Percentiles rank a stretch among this genome's conserved stretches.
Evolutionary conservation across 2,329 filamentous ascomycete genomes (phyloP).

Genomic region (Reticulascus tulasneorum): DNA sequence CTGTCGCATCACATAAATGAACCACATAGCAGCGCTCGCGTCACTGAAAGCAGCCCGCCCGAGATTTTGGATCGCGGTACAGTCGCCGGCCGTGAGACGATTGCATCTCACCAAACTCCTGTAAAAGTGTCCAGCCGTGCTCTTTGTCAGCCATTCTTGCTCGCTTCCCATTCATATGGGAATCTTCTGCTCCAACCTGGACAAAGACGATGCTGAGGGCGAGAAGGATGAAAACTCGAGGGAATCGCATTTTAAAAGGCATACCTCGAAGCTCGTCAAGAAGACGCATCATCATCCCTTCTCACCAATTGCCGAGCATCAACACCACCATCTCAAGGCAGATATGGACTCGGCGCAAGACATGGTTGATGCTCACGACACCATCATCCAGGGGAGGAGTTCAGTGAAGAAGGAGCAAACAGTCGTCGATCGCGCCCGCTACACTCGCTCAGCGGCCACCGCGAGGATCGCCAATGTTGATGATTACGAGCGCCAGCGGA

Average conservation of each 20-base stretch:
- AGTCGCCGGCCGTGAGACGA: too few relatives aligned
- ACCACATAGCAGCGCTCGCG: too few relatives aligned
- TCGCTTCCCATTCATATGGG: slow-evolving; percentile 14
- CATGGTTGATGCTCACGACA: slow-evolving; percentile 14
- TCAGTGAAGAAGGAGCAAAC: background rate
- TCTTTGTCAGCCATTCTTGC: too few relatives aligned
- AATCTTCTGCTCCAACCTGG: slow-evolving; percentile 13
- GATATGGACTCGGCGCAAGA: slow-evolving; percentile 7
- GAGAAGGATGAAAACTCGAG: slow-evolving; percentile 11
- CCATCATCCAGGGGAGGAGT: slow-evolving; percentile 3
- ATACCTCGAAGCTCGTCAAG: slow-evolving; percentile 5
- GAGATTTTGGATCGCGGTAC: too few relatives aligned
- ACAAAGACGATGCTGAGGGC: slow-evolving; percentile 13
- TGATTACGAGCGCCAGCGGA: slow-evolving; percentile 28
- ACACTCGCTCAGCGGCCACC: background rate
- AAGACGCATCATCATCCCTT: slow-evolving; percentile 6
- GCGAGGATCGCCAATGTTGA: slow-evolving; percentile 7
- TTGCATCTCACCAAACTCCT: too few relatives aligned
- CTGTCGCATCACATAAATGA: too few relatives aligned
- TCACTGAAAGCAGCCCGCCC: too few relatives aligned
- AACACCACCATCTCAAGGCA: background rate
- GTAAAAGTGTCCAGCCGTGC: too few relatives aligned
- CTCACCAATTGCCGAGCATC: background rate
- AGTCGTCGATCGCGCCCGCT: slow-evolving; percentile 2
- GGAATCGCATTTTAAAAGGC: background rate